Evolutionary conservation across 768 basidiomycete species (phyloP).

Genomic region (Podaxis sp.): DNA sequence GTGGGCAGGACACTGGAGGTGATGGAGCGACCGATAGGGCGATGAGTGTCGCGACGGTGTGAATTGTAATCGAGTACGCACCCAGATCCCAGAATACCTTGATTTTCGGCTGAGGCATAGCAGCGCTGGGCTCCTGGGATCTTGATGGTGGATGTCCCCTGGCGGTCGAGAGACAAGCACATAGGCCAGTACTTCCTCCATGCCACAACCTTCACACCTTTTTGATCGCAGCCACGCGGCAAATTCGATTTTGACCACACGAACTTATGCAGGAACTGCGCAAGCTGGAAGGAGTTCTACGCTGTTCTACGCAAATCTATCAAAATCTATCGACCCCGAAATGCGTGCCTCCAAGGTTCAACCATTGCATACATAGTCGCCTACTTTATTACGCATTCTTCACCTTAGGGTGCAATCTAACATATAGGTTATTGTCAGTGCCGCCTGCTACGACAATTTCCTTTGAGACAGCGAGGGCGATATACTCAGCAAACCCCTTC

Average conservation of each 20-base stretch:
- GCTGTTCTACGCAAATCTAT: no score
- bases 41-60: neutral
- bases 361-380: neutral
- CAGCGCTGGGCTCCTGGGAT: no score
- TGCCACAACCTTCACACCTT: no score
- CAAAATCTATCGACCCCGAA: no score
- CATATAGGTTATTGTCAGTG: neutral
- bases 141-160: no score
- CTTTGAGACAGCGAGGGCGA: conserved; percentile 9
- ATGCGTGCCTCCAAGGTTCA: no score
- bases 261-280: no score
- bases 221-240: no score
- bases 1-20: conserved; percentile 6
- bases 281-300: no score
- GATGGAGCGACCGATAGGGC: neutral
- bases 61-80: neutral
- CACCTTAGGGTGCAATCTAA: neutral
- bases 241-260: no score
- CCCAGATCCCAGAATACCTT: conserved; percentile 19
- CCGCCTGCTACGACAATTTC: conserved; percentile 6
- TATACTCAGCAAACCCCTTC: conserved; percentile 12
- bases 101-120: conserved; percentile 1
- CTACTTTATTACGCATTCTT: neutral
- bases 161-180: no score
- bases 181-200: no score